phyloP scores from a whole-genome alignment of 305 asterid genomes.

The Plantago lanceolata region DNA sequence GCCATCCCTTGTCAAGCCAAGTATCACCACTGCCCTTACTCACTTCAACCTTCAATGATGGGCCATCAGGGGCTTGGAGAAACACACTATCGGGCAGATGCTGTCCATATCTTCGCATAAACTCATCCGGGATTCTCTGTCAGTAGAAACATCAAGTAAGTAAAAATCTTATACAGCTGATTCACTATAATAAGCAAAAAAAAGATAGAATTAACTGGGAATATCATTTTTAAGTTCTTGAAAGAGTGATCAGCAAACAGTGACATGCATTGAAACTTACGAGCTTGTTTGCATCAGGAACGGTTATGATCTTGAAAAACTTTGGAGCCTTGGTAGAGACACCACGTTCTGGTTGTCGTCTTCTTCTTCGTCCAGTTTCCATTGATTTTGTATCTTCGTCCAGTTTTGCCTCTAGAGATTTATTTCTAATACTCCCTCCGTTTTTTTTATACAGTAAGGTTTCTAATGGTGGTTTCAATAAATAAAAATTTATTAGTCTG shows the following conservation, averaged over 20 bases:
- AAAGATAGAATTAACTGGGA: neutral
- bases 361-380: neutral
- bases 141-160: neutral
- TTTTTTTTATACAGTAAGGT: too few species aligned
- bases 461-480: too few species aligned
- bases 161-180: too few species aligned
- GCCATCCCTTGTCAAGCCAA: conserved; percentile 31
- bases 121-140: conserved; percentile 31
- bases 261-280: neutral
- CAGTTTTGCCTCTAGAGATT: too few species aligned
- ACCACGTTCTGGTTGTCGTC: neutral
- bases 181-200: neutral
- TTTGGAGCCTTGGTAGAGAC: neutral
- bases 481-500: too few species aligned
- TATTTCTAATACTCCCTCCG: too few species aligned
- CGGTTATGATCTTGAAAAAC: conserved; percentile 4
- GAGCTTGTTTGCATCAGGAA: neutral
- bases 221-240: neutral
- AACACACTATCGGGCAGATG: conserved; percentile 20
- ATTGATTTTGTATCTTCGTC: too few species aligned
- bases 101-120: conserved; percentile 21
- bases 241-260: too few species aligned
- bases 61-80: conserved; percentile 26
- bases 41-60: conserved; percentile 22
- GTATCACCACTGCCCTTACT: conserved; percentile 8